Evolutionary conservation across 106 monocot genomes (phyloP).

Genomic region (Dendrobium chrysotoxum): DNA sequence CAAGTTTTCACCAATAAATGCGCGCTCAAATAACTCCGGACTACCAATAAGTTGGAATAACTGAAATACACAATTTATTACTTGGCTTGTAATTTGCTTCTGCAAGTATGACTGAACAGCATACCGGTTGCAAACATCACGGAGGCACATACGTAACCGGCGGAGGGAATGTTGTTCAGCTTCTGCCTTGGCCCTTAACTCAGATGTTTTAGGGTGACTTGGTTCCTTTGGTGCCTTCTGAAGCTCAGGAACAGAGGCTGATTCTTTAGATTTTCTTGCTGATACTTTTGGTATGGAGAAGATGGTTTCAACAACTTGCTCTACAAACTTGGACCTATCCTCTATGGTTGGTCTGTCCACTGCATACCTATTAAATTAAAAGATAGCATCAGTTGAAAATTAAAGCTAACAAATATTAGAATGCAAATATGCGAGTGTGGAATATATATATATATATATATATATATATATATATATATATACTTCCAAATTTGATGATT

Average conservation of each 20-base stretch:
- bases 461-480: background rate
- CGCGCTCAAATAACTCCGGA: background rate
- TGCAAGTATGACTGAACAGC: background rate
- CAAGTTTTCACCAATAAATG: background rate
- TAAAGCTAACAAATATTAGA: background rate
- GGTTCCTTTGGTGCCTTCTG: conserved; percentile 75
- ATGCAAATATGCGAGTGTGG: background rate
- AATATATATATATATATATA: background rate
- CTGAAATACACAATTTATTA: conserved; percentile 2
- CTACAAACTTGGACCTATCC: conserved; percentile 61
- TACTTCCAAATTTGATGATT: background rate
- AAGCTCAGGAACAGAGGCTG: conserved; percentile 51
- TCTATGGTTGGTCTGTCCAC: conserved; percentile 62
- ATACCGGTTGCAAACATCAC: conserved; percentile 96
- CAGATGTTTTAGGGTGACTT: conserved; percentile 67
- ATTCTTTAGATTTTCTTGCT: conserved; percentile 33
- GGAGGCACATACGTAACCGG: conserved; percentile 89
- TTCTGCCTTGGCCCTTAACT: conserved; percentile 82
- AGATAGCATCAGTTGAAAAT: conserved; percentile 4
- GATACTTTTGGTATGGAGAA: conserved; percentile 61
- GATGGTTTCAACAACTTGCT: conserved; percentile 52
- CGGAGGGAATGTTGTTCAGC: conserved; percentile 94
- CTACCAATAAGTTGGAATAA: background rate
- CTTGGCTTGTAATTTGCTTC: background rate
- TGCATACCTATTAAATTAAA: conserved; percentile 53